Evolutionary conservation across 2,329 filamentous ascomycete species (phyloP).

Genomic region (Xylariaceae sp.): DNA sequence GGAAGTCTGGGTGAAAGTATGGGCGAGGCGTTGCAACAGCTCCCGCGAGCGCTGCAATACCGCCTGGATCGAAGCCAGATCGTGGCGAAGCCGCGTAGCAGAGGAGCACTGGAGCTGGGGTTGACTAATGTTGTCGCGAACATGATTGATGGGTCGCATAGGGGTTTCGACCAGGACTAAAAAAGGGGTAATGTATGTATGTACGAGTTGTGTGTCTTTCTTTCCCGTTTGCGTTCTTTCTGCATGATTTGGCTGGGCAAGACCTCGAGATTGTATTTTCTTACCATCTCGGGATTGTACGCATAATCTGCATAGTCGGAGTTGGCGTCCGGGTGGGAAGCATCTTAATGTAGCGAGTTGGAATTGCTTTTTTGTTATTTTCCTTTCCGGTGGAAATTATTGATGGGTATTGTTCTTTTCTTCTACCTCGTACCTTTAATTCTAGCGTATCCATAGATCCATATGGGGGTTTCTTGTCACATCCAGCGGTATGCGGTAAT

Average conservation of each 20-base stretch:
- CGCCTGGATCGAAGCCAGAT: conserved; percentile 13
- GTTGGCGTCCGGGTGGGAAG: conserved; percentile 12
- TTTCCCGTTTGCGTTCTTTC: background rate
- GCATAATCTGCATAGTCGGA: background rate
- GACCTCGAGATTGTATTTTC: conserved; percentile 9
- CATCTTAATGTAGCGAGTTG: conserved; percentile 5
- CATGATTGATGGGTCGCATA: conserved; percentile 29
- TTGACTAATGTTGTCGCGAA: conserved; percentile 25
- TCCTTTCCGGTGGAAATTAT: background rate
- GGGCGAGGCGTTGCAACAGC: conserved; percentile 2
- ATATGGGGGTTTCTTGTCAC: background rate
- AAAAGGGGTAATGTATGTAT: background rate
- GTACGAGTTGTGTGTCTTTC: background rate
- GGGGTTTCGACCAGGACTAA: conserved; percentile 12
- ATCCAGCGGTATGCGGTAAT: background rate
- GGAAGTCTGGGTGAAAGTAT: background rate
- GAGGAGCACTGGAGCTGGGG: conserved; percentile 10
- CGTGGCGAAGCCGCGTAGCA: background rate
- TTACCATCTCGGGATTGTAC: background rate
- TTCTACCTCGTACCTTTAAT: background rate
- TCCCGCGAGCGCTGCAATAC: conserved; percentile 15
- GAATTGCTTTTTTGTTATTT: background rate
- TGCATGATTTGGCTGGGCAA: background rate
- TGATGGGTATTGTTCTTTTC: background rate
- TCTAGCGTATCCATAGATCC: background rate